Conservation (phyloP, 768 basidiomycete species). For the Leccinum obscurum region DNA sequence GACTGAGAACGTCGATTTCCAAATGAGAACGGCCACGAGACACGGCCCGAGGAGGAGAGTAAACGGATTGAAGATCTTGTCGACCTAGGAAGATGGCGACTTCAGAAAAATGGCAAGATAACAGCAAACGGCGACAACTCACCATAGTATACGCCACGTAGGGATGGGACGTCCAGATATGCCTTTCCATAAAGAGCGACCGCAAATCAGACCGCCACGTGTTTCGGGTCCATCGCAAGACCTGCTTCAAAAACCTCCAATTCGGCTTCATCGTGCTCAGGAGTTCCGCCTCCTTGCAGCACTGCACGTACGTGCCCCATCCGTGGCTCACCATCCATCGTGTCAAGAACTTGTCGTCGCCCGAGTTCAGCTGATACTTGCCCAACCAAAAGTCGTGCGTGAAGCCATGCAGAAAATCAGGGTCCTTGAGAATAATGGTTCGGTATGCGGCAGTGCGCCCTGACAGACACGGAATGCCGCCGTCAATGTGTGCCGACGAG, state of each 20-base stretch:
- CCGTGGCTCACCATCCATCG: slow-evolving; percentile 96
- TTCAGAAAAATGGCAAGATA: slow-evolving; percentile 1
- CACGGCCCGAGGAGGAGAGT: slow-evolving; percentile 84
- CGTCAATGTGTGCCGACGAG: slow-evolving; percentile 88
- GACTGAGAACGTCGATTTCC: slow-evolving; percentile 86
- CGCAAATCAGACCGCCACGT: slow-evolving; percentile 91
- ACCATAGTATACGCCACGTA: slow-evolving; percentile 82
- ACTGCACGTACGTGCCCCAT: slow-evolving; percentile 93
- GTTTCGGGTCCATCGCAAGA: slow-evolving; percentile 90
- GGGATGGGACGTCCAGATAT: slow-evolving; percentile 87
- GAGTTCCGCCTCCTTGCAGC: slow-evolving; percentile 81
- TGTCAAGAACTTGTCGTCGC: slow-evolving; percentile 93
- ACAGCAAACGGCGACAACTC: background rate
- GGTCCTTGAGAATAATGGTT: slow-evolving; percentile 92
- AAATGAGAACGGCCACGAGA: slow-evolving; percentile 74
- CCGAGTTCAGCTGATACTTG: slow-evolving; percentile 93
- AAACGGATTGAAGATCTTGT: slow-evolving; percentile 84
- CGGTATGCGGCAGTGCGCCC: slow-evolving; percentile 93
- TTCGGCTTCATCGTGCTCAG: slow-evolving; percentile 95
- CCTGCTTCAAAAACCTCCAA: slow-evolving; percentile 94
- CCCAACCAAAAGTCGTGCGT: slow-evolving; percentile 93
- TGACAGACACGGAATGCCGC: slow-evolving; percentile 87
- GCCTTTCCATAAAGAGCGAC: slow-evolving; percentile 83
- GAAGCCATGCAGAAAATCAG: slow-evolving; percentile 89
- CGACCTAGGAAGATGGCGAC: slow-evolving; percentile 49